These are phyloP conservation scores for Gonium pectorale DNA, from an alignment of 139 green algal species.

Conservation along the genomic window DNA sequence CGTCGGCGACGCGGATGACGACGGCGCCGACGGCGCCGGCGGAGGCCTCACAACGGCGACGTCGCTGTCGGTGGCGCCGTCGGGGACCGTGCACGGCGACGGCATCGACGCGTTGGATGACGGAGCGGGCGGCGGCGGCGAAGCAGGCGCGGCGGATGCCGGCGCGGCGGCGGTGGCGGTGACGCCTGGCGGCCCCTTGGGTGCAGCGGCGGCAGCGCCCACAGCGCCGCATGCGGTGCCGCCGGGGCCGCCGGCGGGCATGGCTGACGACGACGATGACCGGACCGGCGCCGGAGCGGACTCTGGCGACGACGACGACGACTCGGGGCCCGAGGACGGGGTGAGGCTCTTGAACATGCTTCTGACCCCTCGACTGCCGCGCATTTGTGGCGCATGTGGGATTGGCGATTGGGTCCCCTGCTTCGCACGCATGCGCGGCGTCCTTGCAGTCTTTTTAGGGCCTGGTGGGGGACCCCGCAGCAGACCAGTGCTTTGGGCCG, in stretches of 20 bases:
- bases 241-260: neutral
- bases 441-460: too few species aligned
- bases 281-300: neutral
- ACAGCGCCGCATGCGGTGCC: neutral
- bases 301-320: conserved; percentile 35
- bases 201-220: neutral
- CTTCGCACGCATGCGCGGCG: too few species aligned
- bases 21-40: neutral
- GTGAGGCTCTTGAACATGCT: neutral
- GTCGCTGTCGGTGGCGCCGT: neutral
- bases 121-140: too few species aligned
- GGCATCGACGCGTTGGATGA: too few species aligned
- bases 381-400: too few species aligned
- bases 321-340: conserved; percentile 6
- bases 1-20: neutral
- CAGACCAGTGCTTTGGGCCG: too few species aligned
- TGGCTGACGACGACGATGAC: neutral
- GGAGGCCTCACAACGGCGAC: neutral
- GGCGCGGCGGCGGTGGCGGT: neutral
- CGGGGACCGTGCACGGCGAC: neutral
- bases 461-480: too few species aligned
- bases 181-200: neutral
- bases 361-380: too few species aligned
- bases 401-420: too few species aligned
- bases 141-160: too few species aligned